Base-by-base conservation (phyloP, 495 filamentous ascomycete genomes). In the Cenococcum geophilum region DNA sequence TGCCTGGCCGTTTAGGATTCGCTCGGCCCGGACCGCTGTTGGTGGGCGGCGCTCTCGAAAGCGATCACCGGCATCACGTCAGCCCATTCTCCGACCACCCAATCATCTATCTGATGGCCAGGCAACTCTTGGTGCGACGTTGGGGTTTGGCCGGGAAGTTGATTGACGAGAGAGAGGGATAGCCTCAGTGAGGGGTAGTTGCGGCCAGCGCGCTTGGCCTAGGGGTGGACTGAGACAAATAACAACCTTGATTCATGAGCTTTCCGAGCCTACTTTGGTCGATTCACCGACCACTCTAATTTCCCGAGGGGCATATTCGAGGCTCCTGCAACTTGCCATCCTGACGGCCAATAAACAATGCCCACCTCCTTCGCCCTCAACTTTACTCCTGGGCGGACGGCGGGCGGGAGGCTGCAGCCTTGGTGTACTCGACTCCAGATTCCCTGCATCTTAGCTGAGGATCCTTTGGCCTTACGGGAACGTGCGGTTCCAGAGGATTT, bases 1-100 rank as follows among this genome's bases (percentile, higher is more conserved):
- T 12, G 37, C 37, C 40, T n/a, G 14, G 55, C 20, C 3, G 23
- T 9, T 11, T 58, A 21, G 36, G 43, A 16, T 25, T 10, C 22
- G 52, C 50, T 50, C 66, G 66, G 62, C 40, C 45, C 66, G 66
- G 34, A 65, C 66, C 66, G 66, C 66, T 65, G 66, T 47, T 62
- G 58, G 58, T 20, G 63, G 55, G 55, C 65, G 58, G 42, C 63
- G 18, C 52, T 60, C 58, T 53, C n/a, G 20, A 45, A 37, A 34
- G 12, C 43, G 42, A 59, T 48, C 57, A 68, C 57, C 23, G 42
- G 42, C 65, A 58, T 61, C 57, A 64, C 37, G 50, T 62, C 62
- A 64, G 55, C 37, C 47, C 35, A 8, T 47, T 50, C 36, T 18
- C 43, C 12, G 37, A 20, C n/a, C 16, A 42, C n/a, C n/a, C 22